Base-by-base conservation (phyloP, 1,139 yeast genomes). In the Suhomyces atakaporum region DNA sequence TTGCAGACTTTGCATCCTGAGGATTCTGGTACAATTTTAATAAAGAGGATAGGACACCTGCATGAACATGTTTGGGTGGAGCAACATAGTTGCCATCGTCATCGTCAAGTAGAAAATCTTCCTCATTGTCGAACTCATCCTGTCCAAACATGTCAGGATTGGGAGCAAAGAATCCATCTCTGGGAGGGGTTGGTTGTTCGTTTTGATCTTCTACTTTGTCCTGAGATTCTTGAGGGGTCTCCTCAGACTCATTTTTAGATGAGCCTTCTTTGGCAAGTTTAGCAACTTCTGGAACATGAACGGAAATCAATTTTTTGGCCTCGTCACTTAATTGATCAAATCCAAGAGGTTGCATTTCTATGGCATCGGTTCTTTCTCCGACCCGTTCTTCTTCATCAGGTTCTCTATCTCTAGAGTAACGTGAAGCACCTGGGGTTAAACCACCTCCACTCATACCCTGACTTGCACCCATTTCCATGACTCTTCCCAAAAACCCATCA, bases 1-100 rank as follows among this genome's bases (percentile, higher is more conserved):
- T 45, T 15, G 56, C 35, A 1, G 73, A 65, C 38, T 60, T 63
- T 29, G 46, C 35, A 8, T 60, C 67, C n/a, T 59, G 54, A 0
- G 63, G 67, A 39, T 63, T 59, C 43, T 77, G 81, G 50, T 87
- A 86, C 37, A 88, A 68, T 47, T 80, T 76, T 44, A 88, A 67
- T 44, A 88, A 66, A 2, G 90, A 79, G 0, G 95, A 85, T 23
- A 88, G 70, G 12, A 88, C 90, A 54, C 96, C 96, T 18, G 88
- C 87, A 46, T 83, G 83, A 5, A 86, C 88, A 36, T 75, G 77
- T 28, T 73, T 66, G 0, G 95, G 95, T 0, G 90, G 89, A 0
- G 87, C 79, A 6, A 85, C 69, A 40, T 67, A 61, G 3, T 51
- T 61, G 37, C 73, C 77, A 26, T 63, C 69, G 32, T 62, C 67